Percentiles rank a stretch among this genome's conserved stretches.
phyloP scores from a whole-genome alignment of 257 asterid species.

The Fraxinus anomala region DNA sequence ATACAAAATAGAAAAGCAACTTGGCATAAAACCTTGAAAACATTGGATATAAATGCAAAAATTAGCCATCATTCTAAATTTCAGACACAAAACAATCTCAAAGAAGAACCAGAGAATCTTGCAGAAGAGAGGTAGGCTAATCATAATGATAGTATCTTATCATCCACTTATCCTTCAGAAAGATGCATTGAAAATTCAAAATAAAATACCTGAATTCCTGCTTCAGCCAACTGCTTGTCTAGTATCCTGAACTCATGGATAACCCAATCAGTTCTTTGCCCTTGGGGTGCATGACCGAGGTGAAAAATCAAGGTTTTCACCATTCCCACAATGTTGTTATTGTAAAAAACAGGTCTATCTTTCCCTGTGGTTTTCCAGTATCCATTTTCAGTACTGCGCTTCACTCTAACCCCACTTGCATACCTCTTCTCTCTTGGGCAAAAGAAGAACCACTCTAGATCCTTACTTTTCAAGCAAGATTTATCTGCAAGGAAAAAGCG shows the following conservation, averaged over 20 bases:
- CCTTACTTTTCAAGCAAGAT: slow-evolving; percentile 66
- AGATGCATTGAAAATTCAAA: not conserved
- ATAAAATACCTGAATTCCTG: slow-evolving; percentile 61
- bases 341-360: slow-evolving; percentile 44
- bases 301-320: slow-evolving; percentile 83
- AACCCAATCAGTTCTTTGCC: slow-evolving; percentile 87
- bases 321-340: slow-evolving; percentile 53
- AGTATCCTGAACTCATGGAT: slow-evolving; percentile 63
- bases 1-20: not conserved
- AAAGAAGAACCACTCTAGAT: slow-evolving; percentile 90
- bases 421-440: slow-evolving; percentile 86
- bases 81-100: not conserved
- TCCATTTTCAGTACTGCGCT: slow-evolving; percentile 81
- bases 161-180: not conserved
- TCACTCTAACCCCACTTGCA: slow-evolving; percentile 70
- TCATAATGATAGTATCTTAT: not conserved
- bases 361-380: slow-evolving; percentile 91
- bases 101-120: not conserved
- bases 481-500: slow-evolving; percentile 46
- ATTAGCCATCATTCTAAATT: not conserved
- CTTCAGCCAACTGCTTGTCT: slow-evolving; percentile 52
- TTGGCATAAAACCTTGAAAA: not conserved
- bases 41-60: not conserved
- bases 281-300: slow-evolving; percentile 68
- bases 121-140: not conserved